Conservation (phyloP, 2,329 filamentous ascomycete species). For the Cladosporium colombiae region DNA sequence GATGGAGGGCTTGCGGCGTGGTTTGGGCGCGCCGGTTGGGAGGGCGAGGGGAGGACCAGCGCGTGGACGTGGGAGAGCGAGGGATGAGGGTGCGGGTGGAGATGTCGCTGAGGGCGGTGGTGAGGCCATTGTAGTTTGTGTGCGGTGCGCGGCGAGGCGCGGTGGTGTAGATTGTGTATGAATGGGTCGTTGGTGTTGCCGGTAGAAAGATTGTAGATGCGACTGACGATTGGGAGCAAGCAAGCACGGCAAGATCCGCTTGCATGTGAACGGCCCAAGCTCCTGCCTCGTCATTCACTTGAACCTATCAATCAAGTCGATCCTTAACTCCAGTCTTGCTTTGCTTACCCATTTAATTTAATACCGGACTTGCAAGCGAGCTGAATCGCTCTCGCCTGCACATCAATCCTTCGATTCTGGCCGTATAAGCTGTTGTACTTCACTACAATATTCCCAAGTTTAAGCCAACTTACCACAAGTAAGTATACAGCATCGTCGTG, state of each 20-base stretch:
- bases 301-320: background rate
- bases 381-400: background rate
- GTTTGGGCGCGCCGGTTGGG: conserved; percentile 55
- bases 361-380: background rate
- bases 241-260: background rate
- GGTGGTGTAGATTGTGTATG: background rate
- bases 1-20: conserved; percentile 69
- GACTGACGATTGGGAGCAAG: background rate
- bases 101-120: conserved; percentile 15
- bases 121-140: conserved; percentile 11
- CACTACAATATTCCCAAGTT: background rate
- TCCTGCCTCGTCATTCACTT: background rate
- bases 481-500: background rate
- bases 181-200: background rate
- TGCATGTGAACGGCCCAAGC: conserved; percentile 6
- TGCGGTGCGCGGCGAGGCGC: conserved; percentile 5
- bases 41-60: conserved; percentile 57
- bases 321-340: background rate
- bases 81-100: conserved; percentile 27
- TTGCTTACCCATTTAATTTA: background rate
- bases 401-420: background rate
- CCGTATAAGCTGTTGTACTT: background rate
- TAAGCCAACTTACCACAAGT: background rate
- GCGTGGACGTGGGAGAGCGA: conserved; percentile 59
- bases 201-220: background rate